Evolutionary conservation across 768 basidiomycete species (phyloP).

Genomic region (Boletus sp.): DNA sequence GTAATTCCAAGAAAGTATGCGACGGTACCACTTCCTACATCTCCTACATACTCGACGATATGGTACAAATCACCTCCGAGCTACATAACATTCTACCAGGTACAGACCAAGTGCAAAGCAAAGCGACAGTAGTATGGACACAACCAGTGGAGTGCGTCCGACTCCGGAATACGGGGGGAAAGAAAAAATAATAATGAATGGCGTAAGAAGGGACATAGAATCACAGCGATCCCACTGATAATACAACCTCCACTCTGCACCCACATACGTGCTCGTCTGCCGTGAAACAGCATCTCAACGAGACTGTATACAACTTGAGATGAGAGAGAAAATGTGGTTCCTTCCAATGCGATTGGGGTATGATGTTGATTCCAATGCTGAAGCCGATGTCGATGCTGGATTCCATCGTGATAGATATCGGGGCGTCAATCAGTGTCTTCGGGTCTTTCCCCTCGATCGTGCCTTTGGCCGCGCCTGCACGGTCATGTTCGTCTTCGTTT

Average conservation of each 20-base stretch:
- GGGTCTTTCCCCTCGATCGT: conserved; percentile 27
- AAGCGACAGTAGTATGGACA: conserved; percentile 18
- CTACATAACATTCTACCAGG: conserved; percentile 13
- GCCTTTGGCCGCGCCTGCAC: conserved; percentile 31
- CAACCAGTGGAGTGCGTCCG: conserved; percentile 5
- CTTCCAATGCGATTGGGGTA: conserved; percentile 21
- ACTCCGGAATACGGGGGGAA: conserved; percentile 19
- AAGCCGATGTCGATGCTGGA: conserved; percentile 14
- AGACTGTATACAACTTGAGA: conserved; percentile 23
- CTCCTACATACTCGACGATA: conserved; percentile 15
- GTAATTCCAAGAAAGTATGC: conserved; percentile 22
- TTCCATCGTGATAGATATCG: conserved; percentile 9
- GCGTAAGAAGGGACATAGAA: conserved; percentile 4
- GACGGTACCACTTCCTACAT: conserved; percentile 1
- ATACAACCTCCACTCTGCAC: conserved; percentile 20
- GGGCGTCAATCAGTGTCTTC: conserved; percentile 27
- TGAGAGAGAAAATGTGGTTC: conserved; percentile 18
- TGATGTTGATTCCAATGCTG: conserved; percentile 19
- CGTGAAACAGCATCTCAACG: conserved; percentile 2
- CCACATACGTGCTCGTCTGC: conserved; percentile 6
- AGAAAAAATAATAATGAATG: conserved; percentile 1
- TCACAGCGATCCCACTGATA: conserved; percentile 9
- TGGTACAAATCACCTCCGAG: conserved; percentile 21
- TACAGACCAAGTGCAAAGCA: conserved; percentile 23
- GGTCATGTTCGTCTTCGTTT: conserved; percentile 16